Conservation (phyloP, 192 early-diverging fungal genomes). For the Phlyctochytrium planicorne region DNA sequence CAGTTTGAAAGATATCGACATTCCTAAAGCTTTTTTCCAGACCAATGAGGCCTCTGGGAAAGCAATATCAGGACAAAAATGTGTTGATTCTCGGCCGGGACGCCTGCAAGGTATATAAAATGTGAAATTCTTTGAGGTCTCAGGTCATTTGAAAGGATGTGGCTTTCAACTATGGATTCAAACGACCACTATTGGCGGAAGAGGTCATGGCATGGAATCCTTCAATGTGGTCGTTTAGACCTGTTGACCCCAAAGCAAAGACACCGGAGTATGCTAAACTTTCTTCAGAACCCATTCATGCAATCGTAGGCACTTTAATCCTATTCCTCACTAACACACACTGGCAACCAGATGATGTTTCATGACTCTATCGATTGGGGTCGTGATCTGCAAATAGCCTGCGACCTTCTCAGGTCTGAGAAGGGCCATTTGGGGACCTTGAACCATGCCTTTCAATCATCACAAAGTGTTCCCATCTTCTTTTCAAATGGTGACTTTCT, state of each 20-base stretch:
- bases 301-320: too few relatives aligned
- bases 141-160: constrained; percentile 25
- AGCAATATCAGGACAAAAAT: constrained; percentile 57
- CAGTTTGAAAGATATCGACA: too few relatives aligned
- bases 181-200: constrained; percentile 60
- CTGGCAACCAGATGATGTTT: constrained; percentile 76
- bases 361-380: constrained; percentile 90
- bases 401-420: constrained; percentile 64
- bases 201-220: constrained; percentile 67
- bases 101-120: constrained; percentile 18
- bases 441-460: neutral
- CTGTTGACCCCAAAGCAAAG: neutral
- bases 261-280: constrained; percentile 8
- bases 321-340: constrained; percentile 27
- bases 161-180: constrained; percentile 66
- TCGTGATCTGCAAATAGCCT: constrained; percentile 76
- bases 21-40: too few relatives aligned
- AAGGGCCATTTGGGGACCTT: neutral
- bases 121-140: neutral
- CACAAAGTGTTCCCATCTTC: constrained; percentile 71
- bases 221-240: constrained; percentile 68
- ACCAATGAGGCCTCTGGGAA: constrained; percentile 74
- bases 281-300: constrained; percentile 12
- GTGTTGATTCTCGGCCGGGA: constrained; percentile 74
- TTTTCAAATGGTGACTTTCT: constrained; percentile 54